A percentile compares a stretch with the other conserved stretches of the same genome.
Conservation (phyloP, 805 yeast genomes). For the Kazachstania psychrophila region DNA sequence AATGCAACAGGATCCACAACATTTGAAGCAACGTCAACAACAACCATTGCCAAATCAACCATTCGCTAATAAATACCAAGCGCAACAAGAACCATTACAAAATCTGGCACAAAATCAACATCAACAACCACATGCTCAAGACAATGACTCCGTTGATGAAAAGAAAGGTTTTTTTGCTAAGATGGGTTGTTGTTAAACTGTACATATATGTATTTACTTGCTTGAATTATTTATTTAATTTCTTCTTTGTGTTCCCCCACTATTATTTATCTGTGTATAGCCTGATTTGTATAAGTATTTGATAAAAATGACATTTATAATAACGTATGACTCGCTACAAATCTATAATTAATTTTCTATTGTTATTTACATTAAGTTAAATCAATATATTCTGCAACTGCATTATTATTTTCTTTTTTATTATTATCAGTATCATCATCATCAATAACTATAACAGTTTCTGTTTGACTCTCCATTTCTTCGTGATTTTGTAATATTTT, state of each 20-base stretch:
- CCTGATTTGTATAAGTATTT: too few relatives aligned
- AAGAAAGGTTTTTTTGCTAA: constrained; percentile 29
- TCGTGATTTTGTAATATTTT: constrained; percentile 6
- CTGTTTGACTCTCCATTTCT: constrained; percentile 13
- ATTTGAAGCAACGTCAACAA: constrained; percentile 3
- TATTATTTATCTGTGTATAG: too few relatives aligned
- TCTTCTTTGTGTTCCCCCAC: not conserved
- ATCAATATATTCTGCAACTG: constrained; percentile 13
- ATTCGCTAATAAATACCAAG: not conserved
- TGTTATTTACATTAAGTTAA: constrained; percentile 9
- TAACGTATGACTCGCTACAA: too few relatives aligned
- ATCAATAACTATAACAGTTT: constrained; percentile 14
- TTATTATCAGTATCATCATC: constrained; percentile 12
- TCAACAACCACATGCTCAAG: constrained; percentile 9
- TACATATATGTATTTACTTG: too few relatives aligned
- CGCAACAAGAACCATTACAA: constrained; percentile 3
- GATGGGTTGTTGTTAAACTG: constrained; percentile 27
- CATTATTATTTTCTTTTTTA: not conserved
- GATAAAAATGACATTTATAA: too few relatives aligned
- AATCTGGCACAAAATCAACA: not conserved
- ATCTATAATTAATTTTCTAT: too few relatives aligned
- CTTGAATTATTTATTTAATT: not conserved
- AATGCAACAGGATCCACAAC: constrained; percentile 4
- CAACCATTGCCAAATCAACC: constrained; percentile 4
- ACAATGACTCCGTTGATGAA: constrained; percentile 14